Evolutionary conservation across 78 protist species (phyloP), one percentile per base, ranked within the genome.

Genomic region (Isochrysis galbana): DNA sequence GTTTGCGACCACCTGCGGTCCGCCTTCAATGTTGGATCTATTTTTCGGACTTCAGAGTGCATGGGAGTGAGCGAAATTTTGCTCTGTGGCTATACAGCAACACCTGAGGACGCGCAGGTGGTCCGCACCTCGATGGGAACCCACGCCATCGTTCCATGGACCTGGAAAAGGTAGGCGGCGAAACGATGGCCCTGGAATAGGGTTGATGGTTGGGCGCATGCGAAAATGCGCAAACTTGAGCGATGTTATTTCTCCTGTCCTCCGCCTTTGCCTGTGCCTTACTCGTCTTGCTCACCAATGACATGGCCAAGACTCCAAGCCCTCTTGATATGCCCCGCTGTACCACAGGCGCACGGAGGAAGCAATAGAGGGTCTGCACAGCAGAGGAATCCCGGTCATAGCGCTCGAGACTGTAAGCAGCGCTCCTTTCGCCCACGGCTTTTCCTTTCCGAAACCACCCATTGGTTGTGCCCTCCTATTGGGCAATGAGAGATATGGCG

Each of bases 101-200:
- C 84, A 32, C 84, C 84, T 29, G 84, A 77, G 32, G 84, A 77
- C 84, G 44, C 46, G 84, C 84, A 77, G 84, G 84, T 17, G 5
- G 34, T 1, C 25, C 84, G 84, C 47, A 77, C 84, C 84, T 3
- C 84, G 47, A 77, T 77, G 84, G 84, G 84, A 17, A 26, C 84
- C 29, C 84, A 77, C 84, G 84, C 10, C 44, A 38, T 19, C 42
- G 42, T 72, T 17, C 17, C 42, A 2, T 72, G 82, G 82, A n/a
- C n/a, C n/a, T n/a, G n/a, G n/a, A n/a, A n/a, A n/a, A n/a, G n/a
- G n/a, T n/a, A n/a, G n/a, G n/a, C n/a, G n/a, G n/a, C n/a, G n/a
- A n/a, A n/a, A n/a, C n/a, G n/a, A n/a, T n/a, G n/a, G n/a, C n/a
- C n/a, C n/a, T n/a, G n/a, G n/a, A n/a, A n/a, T n/a, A n/a, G n/a